Percentiles rank a stretch among this genome's conserved stretches.
Evolutionary conservation across 2,329 filamentous ascomycete species (phyloP).

Genomic region (Teratosphaeria pseudoeucalypti): DNA sequence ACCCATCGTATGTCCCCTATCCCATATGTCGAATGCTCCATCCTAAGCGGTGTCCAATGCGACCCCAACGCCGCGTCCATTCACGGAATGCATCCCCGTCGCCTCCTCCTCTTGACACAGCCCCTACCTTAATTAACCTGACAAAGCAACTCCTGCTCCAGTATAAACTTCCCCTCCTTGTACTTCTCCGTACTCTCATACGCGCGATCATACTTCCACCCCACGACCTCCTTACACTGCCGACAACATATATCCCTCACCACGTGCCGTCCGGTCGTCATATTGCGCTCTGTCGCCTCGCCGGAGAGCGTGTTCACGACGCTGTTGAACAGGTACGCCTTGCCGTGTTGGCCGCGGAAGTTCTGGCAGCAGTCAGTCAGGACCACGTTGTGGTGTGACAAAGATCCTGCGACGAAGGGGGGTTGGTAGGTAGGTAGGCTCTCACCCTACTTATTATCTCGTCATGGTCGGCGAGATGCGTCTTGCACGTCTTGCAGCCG

Average conservation of each 20-base stretch:
- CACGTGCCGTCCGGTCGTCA: slow-evolving; percentile 93
- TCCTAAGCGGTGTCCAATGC: not conserved
- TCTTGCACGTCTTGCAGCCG: slow-evolving; percentile 86
- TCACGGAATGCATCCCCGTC: not conserved
- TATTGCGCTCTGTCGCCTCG: slow-evolving; percentile 85
- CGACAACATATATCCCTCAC: slow-evolving; percentile 88
- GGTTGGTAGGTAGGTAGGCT: too few species aligned
- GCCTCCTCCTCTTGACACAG: not conserved
- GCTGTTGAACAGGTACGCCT: slow-evolving; percentile 88
- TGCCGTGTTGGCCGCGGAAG: slow-evolving; percentile 96
- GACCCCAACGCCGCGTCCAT: not conserved
- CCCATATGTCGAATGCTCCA: not conserved
- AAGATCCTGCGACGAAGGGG: too few species aligned
- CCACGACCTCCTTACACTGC: slow-evolving; percentile 84
- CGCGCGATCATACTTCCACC: slow-evolving; percentile 98
- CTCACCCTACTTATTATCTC: slow-evolving; percentile 88
- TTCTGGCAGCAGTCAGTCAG: slow-evolving; percentile 48
- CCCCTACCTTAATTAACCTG: slow-evolving; percentile 48
- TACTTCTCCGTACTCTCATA: slow-evolving; percentile 90
- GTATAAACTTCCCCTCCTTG: slow-evolving; percentile 96
- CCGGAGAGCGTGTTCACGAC: slow-evolving; percentile 84
- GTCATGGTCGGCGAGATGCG: slow-evolving; percentile 87
- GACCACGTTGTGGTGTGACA: too few species aligned
- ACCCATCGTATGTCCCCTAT: not conserved
- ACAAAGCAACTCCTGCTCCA: slow-evolving; percentile 83